Percentiles rank a stretch among this genome's conserved stretches.
Conservation (phyloP, 352 stramenopile genomes). For the Globisporangium viniferum region DNA sequence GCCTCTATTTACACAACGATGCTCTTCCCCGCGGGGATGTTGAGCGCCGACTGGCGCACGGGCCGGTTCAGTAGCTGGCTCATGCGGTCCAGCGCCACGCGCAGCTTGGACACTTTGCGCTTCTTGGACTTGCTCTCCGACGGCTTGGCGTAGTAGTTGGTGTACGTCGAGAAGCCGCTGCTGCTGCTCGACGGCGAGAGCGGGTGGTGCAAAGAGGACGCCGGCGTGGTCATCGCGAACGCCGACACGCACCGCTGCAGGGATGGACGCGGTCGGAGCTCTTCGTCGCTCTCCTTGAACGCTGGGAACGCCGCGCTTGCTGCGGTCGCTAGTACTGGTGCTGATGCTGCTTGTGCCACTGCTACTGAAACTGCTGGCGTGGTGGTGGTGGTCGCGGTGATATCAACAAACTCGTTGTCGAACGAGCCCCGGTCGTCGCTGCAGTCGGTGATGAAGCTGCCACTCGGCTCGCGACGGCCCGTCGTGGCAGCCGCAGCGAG, state of each 20-base stretch:
- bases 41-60: constrained; percentile 65
- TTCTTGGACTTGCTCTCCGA: constrained; percentile 36
- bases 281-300: neutral
- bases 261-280: neutral
- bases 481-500: constrained; percentile 1
- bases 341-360: neutral
- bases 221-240: constrained; percentile 13
- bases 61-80: constrained; percentile 73
- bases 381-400: neutral
- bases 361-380: neutral
- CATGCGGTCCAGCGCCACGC: constrained; percentile 59
- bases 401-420: constrained; percentile 30
- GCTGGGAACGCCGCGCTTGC: neutral
- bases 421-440: constrained; percentile 34
- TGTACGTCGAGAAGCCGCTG: constrained; percentile 30
- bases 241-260: constrained; percentile 14
- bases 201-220: constrained; percentile 2
- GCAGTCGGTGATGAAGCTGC: constrained; percentile 35
- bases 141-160: constrained; percentile 23
- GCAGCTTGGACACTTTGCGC: constrained; percentile 67
- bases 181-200: constrained; percentile 17
- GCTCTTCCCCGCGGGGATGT: constrained; percentile 56
- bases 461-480: constrained; percentile 14
- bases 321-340: neutral
- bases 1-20: constrained; percentile 49